These are phyloP conservation scores for Calocera viscosa DNA, from an alignment of 768 basidiomycete genomes.

Conservation along the genomic window DNA sequence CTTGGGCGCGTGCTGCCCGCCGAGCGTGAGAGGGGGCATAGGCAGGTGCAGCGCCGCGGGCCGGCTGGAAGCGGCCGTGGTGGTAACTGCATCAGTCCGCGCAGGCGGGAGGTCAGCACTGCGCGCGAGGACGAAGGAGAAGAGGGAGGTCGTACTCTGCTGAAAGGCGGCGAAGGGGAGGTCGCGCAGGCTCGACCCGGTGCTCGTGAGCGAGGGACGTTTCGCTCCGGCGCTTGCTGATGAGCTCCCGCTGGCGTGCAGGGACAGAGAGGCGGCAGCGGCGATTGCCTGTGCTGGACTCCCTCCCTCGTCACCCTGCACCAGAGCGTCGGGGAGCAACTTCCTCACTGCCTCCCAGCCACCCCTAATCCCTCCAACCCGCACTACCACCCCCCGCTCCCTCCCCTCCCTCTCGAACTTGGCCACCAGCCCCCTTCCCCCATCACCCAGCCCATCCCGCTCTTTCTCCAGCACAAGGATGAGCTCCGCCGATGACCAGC, in stretches of 20 bases:
- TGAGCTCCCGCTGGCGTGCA: not conserved
- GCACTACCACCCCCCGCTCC: slow-evolving; percentile 11
- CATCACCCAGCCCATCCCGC: slow-evolving; percentile 44
- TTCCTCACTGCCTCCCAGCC: slow-evolving; percentile 58
- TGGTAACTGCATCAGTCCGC: slow-evolving; percentile 12
- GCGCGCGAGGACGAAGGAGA: slow-evolving; percentile 15
- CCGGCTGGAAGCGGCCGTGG: slow-evolving; percentile 14
- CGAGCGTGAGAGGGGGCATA: slow-evolving; percentile 18
- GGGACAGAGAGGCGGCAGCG: not conserved
- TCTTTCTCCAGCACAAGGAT: slow-evolving; percentile 86
- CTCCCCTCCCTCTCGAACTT: slow-evolving; percentile 27
- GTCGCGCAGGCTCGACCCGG: slow-evolving; percentile 17
- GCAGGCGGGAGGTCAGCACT: not conserved
- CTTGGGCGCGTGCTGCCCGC: slow-evolving; percentile 18
- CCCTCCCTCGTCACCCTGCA: not conserved
- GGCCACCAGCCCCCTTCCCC: slow-evolving; percentile 28
- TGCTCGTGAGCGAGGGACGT: not conserved
- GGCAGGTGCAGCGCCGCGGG: slow-evolving; percentile 11
- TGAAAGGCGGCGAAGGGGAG: slow-evolving; percentile 31
- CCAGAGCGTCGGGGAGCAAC: slow-evolving; percentile 14
- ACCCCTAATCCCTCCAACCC: slow-evolving; percentile 46
- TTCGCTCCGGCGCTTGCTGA: not conserved
- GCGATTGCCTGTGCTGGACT: slow-evolving; percentile 1
- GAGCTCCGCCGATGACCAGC: slow-evolving; percentile 21
- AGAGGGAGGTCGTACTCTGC: slow-evolving; percentile 21